Conservation (phyloP, 2,329 filamentous ascomycete genomes). For the Anthostomella pinea region DNA sequence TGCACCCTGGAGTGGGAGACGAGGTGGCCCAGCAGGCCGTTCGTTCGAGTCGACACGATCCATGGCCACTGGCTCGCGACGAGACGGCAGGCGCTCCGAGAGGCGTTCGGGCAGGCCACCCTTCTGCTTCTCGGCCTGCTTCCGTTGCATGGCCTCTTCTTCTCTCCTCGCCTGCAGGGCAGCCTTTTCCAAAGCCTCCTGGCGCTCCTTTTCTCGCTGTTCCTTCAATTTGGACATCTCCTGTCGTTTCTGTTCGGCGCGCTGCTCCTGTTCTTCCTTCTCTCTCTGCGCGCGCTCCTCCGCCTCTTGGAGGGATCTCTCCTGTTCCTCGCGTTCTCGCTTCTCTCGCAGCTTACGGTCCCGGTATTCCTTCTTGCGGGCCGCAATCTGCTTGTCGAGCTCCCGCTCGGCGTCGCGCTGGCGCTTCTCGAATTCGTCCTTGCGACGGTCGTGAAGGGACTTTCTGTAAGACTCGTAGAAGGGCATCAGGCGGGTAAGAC, state of each 20-base stretch:
- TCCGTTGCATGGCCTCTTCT: slow-evolving; percentile 80
- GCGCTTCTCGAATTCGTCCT: slow-evolving; percentile 93
- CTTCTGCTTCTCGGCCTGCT: slow-evolving; percentile 62
- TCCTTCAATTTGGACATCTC: slow-evolving; percentile 66
- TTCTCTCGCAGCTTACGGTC: slow-evolving; percentile 81
- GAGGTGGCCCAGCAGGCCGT: slow-evolving; percentile 49
- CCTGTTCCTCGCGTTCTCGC: slow-evolving; percentile 79
- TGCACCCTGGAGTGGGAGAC: slow-evolving; percentile 48
- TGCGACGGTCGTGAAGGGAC: slow-evolving; percentile 79
- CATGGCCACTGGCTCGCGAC: slow-evolving; percentile 37
- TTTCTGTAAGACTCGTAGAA: slow-evolving; percentile 80
- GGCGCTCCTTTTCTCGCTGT: slow-evolving; percentile 62
- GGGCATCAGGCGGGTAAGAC: slow-evolving; percentile 80
- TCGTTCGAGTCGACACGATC: slow-evolving; percentile 46
- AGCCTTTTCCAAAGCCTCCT: slow-evolving; percentile 64
- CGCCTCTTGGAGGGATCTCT: slow-evolving; percentile 74
- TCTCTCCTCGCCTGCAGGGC: slow-evolving; percentile 76
- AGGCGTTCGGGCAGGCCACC: slow-evolving; percentile 29
- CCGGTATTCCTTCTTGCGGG: slow-evolving; percentile 82
- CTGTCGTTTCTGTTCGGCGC: slow-evolving; percentile 76
- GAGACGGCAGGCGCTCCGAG: too few species aligned
- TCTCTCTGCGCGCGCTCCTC: slow-evolving; percentile 79
- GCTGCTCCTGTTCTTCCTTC: slow-evolving; percentile 78
- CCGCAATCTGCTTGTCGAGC: slow-evolving; percentile 84
- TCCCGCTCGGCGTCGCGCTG: slow-evolving; percentile 89